These are phyloP conservation scores for Hypoxylon sp. DNA, from an alignment of 2,329 filamentous ascomycete genomes.

Conservation along the genomic window DNA sequence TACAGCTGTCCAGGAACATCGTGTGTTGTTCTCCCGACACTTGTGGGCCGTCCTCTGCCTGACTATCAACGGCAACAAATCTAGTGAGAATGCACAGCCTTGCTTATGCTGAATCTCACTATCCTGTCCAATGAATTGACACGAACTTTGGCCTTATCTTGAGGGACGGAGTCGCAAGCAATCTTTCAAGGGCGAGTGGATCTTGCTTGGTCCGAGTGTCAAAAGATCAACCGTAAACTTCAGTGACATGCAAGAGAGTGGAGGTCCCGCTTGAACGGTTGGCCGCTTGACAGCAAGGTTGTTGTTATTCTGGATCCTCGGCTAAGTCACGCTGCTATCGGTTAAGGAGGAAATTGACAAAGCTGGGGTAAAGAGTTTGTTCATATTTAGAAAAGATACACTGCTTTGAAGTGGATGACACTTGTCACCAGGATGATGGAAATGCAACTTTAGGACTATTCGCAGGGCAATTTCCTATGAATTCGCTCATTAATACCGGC, in stretches of 20 bases:
- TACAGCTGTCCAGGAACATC: constrained; percentile 25
- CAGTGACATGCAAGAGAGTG: constrained; percentile 31
- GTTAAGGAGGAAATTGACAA: neutral
- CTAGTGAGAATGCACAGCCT: constrained; percentile 38
- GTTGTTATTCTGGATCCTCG: constrained; percentile 13
- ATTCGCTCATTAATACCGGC: neutral
- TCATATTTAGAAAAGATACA: neutral
- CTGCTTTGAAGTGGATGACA: neutral
- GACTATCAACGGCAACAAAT: constrained; percentile 27
- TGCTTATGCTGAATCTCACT: constrained; percentile 23
- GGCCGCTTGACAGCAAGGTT: constrained; percentile 23
- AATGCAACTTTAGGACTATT: neutral
- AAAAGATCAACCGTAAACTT: constrained; percentile 26
- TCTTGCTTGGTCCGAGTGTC: constrained; percentile 14
- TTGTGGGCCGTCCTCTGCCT: constrained; percentile 24
- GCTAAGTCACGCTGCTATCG: constrained; percentile 21
- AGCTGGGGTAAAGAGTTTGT: neutral
- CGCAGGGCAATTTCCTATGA: neutral
- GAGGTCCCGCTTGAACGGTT: constrained; percentile 20
- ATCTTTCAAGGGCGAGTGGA: constrained; percentile 28
- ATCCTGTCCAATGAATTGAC: constrained; percentile 26
- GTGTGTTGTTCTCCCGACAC: constrained; percentile 32
- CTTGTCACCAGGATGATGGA: neutral
- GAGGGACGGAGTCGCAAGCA: constrained; percentile 26
- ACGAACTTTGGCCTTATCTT: constrained; percentile 28